Base-by-base conservation (phyloP, 208 protist species). In the Leptomonas pyrrhocoris region DNA sequence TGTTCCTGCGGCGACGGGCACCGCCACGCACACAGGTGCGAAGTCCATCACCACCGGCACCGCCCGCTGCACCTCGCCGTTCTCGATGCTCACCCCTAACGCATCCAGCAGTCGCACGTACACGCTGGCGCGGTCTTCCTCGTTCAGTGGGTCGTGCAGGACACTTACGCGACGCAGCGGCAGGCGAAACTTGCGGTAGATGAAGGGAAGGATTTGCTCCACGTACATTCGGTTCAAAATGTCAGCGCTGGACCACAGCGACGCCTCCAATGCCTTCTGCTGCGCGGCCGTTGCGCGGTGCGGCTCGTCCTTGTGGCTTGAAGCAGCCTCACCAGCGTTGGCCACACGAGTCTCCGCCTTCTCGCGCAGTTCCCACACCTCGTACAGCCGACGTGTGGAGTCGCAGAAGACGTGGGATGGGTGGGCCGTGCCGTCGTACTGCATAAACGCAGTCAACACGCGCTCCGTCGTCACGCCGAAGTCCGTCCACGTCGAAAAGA, bases 111-210 rank as follows among this genome's bases (percentile, higher is more conserved):
- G 40, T 19, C 68, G 71, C 23, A 77, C 36, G 68, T 86, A 82
- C 25, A 86, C 77, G 27, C 61, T 55, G 23, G 48, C 21, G 30
- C 74, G 73, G 56, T 86, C 76, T 34, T 79, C 76, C 43, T 62
- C 62, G 36, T 21, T 46, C 16, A 86, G 56, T 1, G 75, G 75
- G 18, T 59, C 64, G 43, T 77, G 34, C 45, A 86, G 75, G 45
- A 75, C 76, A 1, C 45, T 45, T 21, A 54, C 73, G n/a, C 61
- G 56, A 12, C 54, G 48, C 31, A 36, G 16, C 12, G 69, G 48
- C 28, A 83, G 57, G 27, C 77, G 75, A 43, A 86, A 86, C 66
- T 86, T 86, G 40, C 73, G 71, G 50, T 75, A 82, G 30, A 80
- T 74, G 53, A 64, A 78, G 2, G 81, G 81, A 16, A 86, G 61